These are phyloP conservation scores for Hypsizygus marmoreus DNA, from an alignment of 768 basidiomycete genomes.

Conservation along the genomic window DNA sequence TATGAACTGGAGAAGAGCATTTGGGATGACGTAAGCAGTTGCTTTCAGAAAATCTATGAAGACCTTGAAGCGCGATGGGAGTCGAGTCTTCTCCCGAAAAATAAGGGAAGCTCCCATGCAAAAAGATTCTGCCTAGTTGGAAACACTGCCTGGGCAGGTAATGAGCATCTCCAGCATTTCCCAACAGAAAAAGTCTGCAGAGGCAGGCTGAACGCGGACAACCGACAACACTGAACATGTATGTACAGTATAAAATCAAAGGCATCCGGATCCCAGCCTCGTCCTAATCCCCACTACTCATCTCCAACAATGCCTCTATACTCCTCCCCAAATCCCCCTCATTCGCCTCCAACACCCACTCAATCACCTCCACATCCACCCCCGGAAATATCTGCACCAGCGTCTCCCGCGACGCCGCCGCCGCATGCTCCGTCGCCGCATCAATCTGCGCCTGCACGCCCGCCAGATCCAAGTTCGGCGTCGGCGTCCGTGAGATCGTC, in stretches of 20 bases:
- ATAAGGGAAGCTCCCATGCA: too few relatives aligned
- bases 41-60: conserved; percentile 1
- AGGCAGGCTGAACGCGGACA: too few relatives aligned
- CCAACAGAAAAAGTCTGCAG: too few relatives aligned
- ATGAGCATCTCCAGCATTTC: too few relatives aligned
- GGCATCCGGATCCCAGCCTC: background rate
- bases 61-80: too few relatives aligned
- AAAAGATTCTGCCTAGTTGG: too few relatives aligned
- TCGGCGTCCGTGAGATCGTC: conserved; percentile 65
- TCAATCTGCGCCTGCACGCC: conserved; percentile 80
- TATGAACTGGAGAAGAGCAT: conserved; percentile 37
- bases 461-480: conserved; percentile 66
- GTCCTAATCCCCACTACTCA: conserved; percentile 47
- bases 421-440: conserved; percentile 71
- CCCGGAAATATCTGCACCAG: conserved; percentile 87
- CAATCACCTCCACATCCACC: conserved; percentile 80
- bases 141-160: too few relatives aligned
- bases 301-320: conserved; percentile 84
- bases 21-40: conserved; percentile 20
- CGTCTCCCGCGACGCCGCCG: conserved; percentile 71
- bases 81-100: too few relatives aligned
- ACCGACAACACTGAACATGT: background rate
- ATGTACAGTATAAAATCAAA: background rate
- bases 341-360: conserved; percentile 89
- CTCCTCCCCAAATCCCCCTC: conserved; percentile 87